These are phyloP conservation scores for Skeletonema potamos DNA, from an alignment of 108 stramenopile species.

Conservation along the genomic window DNA sequence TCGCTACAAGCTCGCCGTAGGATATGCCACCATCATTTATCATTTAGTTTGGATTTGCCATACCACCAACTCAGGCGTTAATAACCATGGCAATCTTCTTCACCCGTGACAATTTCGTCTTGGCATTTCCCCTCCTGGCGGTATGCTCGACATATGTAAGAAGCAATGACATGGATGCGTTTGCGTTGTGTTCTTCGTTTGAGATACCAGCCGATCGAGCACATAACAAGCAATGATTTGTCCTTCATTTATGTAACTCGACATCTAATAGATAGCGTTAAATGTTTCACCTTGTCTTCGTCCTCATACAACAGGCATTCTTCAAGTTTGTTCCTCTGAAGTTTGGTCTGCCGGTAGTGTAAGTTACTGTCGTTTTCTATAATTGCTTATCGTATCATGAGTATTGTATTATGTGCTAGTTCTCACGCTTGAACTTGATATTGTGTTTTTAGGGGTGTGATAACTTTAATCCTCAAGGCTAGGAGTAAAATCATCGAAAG, in stretches of 20 bases:
- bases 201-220: not conserved
- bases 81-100: constrained; percentile 33
- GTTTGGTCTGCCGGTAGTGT: constrained; percentile 22
- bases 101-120: constrained; percentile 41
- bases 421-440: not conserved
- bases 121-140: constrained; percentile 37
- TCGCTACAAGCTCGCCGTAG: too few relatives aligned
- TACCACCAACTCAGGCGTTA: too few relatives aligned
- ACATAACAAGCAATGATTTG: not conserved
- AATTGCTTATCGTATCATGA: not conserved
- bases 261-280: not conserved
- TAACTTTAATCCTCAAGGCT: constrained; percentile 19
- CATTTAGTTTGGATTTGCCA: too few relatives aligned
- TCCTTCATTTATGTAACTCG: too few relatives aligned
- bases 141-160: constrained; percentile 45
- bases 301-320: constrained; percentile 17
- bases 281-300: not conserved
- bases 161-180: not conserved
- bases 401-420: not conserved
- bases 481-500: constrained; percentile 41
- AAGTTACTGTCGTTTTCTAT: too few relatives aligned
- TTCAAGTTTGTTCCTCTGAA: constrained; percentile 44
- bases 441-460: constrained; percentile 3
- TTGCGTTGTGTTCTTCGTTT: not conserved
- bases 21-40: too few relatives aligned